Evolutionary conservation across 2,329 filamentous ascomycete genomes (phyloP), one percentile per base, ranked within the genome.

Genomic region (Zymoseptoria ardabiliae): DNA sequence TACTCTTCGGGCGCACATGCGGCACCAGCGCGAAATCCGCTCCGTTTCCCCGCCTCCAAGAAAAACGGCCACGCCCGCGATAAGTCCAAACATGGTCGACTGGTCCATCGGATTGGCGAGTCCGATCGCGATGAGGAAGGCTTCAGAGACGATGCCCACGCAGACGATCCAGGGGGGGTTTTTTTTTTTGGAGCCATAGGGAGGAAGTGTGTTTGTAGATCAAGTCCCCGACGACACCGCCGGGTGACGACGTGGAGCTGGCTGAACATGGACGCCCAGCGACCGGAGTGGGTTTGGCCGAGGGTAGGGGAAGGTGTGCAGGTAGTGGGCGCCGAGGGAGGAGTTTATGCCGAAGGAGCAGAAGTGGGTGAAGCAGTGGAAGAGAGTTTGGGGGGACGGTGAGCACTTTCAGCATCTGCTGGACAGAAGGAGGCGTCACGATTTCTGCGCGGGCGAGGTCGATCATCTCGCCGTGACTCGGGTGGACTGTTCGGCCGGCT

Each of bases 1-100:
- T 96, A 61, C 90, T 89, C 61, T 81, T 82, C 0, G 90, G 90
- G 73, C 91, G 88, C 1, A 96, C 87, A 71, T 96, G 91, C 3
- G 91, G 91, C 20, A 96, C 87, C 8, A 96, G 81, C 0, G 89
- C 84, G 73, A 94, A 96, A 76, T 90, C 93, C 48, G 89, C 87
- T 0, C 91, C 91, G 71, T 96, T 96, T 50, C 86, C 86, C 86
- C 1, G 88, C 90, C 72, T 95, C 90, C 50, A 91, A 75, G 76
- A 95, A 96, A 70, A 96, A 80, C 0, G 89, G 89, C 89, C 77
- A 91, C 81, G 10, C 90, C 81, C 1, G 86, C 87, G 9, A 94
- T 77, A 2, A 96, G 83, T 0, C 89, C 90, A 57, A 93, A 85
- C 81, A 94, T 87, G 4, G 83, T 85, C 6, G 80, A 74, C 55